Evolutionary conservation across 2,329 filamentous ascomycete species (phyloP), one percentile per base, ranked within the genome.

Genomic region (Nothopassalora personata): DNA sequence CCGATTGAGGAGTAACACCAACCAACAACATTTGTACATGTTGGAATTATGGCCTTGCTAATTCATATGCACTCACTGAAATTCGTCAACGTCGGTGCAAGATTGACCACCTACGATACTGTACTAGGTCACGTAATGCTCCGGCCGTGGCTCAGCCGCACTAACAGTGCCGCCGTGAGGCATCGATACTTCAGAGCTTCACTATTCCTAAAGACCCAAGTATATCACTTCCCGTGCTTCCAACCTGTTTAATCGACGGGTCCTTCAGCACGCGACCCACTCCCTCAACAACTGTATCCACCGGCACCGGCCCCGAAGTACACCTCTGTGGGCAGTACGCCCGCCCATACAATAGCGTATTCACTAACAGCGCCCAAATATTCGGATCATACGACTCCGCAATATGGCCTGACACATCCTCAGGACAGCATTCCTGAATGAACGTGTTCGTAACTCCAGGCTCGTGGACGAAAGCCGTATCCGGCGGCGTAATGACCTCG

Each of bases 351-450:
- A 43, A 7, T 10, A 64, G 31, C 1, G 49, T 54, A 13, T 62
- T 64, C 13, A 19, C 39, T 0, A 64, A 54, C 6, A 60, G 34
- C 3, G 46, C 54, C 49, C 54, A 54, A 3, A 62, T 47, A 46
- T 64, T 58, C 1, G 36, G 52, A 10, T 59, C 55, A 19, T 56
- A 57, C 2, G 60, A 39, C 33, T 60, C 43, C 5, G 45, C 57
- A 13, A 57, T 10, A 52, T 64, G 62, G 3, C 60, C 62, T 8
- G 58, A 53, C 7, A 23, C 31, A 18, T 64, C 62, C 1, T 51
- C 31, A 3, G 62, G 62, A 46, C 62, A 64, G 53, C 52, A 62
- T 4, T 64, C 47, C 53, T 64, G 62, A 2, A 60, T 59, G 33
- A 51, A 64, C 2, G 60, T 15, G 31, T 64, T 64, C 7, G 45